Conservation (phyloP, 129 eudicot species). For the Deinandra increscens region DNA sequence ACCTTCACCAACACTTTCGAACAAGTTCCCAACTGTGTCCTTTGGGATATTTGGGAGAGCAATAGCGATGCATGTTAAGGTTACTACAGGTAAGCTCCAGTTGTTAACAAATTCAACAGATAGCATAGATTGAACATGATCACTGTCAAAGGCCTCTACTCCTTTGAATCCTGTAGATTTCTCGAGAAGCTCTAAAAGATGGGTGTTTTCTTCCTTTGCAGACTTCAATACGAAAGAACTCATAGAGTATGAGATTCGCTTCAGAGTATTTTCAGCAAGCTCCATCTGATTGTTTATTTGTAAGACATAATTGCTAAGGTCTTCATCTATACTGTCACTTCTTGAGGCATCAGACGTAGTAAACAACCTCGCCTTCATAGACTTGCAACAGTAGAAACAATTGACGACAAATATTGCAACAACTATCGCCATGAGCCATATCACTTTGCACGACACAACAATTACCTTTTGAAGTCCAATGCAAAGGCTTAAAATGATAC, state of each 20-base stretch:
- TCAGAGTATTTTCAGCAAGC: conserved; percentile 12
- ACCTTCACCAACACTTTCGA: conserved; percentile 25
- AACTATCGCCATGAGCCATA: conserved; percentile 5
- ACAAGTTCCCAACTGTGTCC: not conserved
- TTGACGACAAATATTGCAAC: not conserved
- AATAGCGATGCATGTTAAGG: conserved; percentile 25
- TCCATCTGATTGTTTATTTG: conserved; percentile 6
- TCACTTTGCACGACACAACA: conserved; percentile 7
- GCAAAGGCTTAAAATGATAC: not conserved
- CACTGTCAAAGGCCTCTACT: conserved; percentile 21
- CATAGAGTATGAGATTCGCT: conserved; percentile 8
- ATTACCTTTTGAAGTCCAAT: conserved; percentile 22
- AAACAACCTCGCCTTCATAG: not conserved
- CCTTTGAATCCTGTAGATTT: conserved; percentile 21
- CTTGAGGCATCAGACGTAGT: not conserved
- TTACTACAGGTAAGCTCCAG: conserved; percentile 28
- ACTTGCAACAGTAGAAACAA: not conserved
- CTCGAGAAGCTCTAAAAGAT: conserved; percentile 19
- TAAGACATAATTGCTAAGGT: conserved; percentile 20
- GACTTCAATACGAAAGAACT: not conserved
- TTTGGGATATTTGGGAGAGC: conserved; percentile 4
- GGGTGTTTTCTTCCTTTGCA: conserved; percentile 1
- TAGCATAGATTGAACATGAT: conserved; percentile 16
- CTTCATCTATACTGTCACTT: not conserved
- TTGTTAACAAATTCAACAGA: conserved; percentile 10